Evolutionary conservation across 2,329 filamentous ascomycete species (phyloP), one percentile per base, ranked within the genome.

Genomic region (Eutypa lata): DNA sequence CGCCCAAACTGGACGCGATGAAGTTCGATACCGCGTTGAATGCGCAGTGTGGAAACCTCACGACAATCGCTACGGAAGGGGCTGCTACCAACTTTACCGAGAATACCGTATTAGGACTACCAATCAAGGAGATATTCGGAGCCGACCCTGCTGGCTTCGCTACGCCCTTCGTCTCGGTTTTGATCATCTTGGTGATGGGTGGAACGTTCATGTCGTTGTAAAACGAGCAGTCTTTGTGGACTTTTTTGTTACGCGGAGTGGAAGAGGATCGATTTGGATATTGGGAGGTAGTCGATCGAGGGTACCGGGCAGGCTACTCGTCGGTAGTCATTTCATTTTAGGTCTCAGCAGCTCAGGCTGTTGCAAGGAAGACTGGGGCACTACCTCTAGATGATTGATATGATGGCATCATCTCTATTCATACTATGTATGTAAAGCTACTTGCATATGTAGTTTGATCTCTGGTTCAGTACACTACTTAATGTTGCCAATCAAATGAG

Each of bases 41-140:
- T 63, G 53, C 59, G 38, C 64, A 67, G 40, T 79, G 76, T 59
- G 74, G 75, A 14, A 79, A 79, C 64, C 62, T 74, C 57, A 75
- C 73, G 10, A 63, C 67, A 46, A 59, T 76, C 46, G 75, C 76
- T n/a, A 37, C 76, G n/a, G 61, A 61, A 22, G 74, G 73, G 55
- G 75, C 74, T 3, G 73, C 63, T 46, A 61, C 53, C 46, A 79
- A 79, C 62, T 74, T 78, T 57, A 76, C 75, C 3, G 56, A 61
- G 33, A 72, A 73, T 28, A 70, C 69, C 42, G 72, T 79, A 6
- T 61, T 65, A 2, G 68, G 68, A 49, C 62, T 72, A 47, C 51
- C 61, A 42, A 66, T 70, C 46, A 53, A 72, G 24, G 76, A 57
- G 3, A 62, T 62, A 14, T 57, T 59, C 3, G 65, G 65, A 42